These are phyloP conservation scores for Colletotrichum chlorophyti DNA, from an alignment of 2,329 filamentous ascomycete genomes.

Conservation along the genomic window DNA sequence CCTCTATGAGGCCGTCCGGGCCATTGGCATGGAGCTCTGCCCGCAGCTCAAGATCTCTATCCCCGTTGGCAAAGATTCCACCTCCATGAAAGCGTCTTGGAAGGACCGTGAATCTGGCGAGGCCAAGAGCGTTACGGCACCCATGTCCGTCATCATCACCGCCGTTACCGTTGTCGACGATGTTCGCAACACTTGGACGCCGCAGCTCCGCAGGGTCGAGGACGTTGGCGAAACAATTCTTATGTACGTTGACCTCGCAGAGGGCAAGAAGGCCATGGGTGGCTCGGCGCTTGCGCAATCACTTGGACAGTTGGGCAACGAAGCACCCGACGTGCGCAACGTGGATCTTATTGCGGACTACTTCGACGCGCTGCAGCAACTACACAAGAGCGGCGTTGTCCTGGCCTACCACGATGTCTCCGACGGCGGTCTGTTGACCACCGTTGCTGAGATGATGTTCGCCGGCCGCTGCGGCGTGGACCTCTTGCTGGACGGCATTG, in stretches of 20 bases:
- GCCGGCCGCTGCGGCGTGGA: slow-evolving; percentile 90
- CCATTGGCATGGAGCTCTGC: slow-evolving; percentile 91
- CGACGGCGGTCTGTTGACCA: slow-evolving; percentile 90
- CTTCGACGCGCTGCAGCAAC: slow-evolving; percentile 80
- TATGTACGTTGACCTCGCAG: slow-evolving; percentile 89
- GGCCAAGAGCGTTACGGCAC: slow-evolving; percentile 86
- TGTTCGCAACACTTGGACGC: slow-evolving; percentile 90
- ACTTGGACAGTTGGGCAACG: slow-evolving; percentile 83
- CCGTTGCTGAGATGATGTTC: slow-evolving; percentile 97
- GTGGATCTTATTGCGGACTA: slow-evolving; percentile 84
- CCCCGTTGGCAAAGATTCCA: slow-evolving; percentile 96
- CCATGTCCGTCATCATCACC: slow-evolving; percentile 88
- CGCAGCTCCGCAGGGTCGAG: slow-evolving; percentile 80
- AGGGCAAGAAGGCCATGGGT: slow-evolving; percentile 81
- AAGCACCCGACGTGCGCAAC: slow-evolving; percentile 86
- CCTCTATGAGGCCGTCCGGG: slow-evolving; percentile 91
- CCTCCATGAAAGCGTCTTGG: slow-evolving; percentile 99
- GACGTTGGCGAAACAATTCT: slow-evolving; percentile 89
- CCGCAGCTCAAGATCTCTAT: slow-evolving; percentile 90
- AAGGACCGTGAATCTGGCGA: slow-evolving; percentile 71
- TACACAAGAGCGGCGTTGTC: slow-evolving; percentile 68
- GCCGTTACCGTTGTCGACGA: slow-evolving; percentile 87
- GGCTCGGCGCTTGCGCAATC: slow-evolving; percentile 92
- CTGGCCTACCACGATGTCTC: slow-evolving; percentile 95
- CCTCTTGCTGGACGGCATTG: slow-evolving; percentile 79